Base-by-base conservation (phyloP, 805 yeast species). In the Candida namnaoensis region DNA sequence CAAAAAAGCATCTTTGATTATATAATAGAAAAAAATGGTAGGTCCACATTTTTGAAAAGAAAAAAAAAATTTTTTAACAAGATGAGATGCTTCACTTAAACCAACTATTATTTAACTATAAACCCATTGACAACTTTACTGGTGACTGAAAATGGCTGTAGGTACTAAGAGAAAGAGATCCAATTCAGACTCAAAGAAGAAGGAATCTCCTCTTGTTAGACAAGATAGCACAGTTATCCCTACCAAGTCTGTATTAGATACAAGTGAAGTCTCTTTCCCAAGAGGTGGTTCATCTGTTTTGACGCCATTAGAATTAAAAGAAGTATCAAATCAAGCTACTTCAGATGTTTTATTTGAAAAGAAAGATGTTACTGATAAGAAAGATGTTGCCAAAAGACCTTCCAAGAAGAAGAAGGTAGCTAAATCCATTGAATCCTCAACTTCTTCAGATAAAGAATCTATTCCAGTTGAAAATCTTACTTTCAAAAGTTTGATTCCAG, bases 201-300 rank as follows among this genome's bases (percentile, higher is more conserved):
- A 53, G 48, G 65, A 63, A 49, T 66, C 65, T 36, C 72, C 72
- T 38, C 51, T 68, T 35, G 49, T 57, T 27, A 63, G 69, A 44
- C 60, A 64, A 47, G 72, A 67, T 49, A 50, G 54, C n/a, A 65
- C 72, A 4, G 47, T 47, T 42, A 66, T 60, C 23, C 70, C 71
- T 34, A 42, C 51, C 19, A 48, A 47, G 19, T 65, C 73, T 23
- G 52, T 69, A 23, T 46, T 70, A 23, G 53, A 64, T 32, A 59
- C 62, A 38, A 52, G 60, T 35, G 70, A 66, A 28, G 61, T 60
- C 24, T 58, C 74, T 14, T 93, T 93, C 58, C 99, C 99, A 39
- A 84, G 99, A 78, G 99, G 99, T 52, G 99, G 99, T 39, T 78
- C 82, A 11, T 76, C 91, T 26, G 86, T 79, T 25, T 72, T 93